These are phyloP conservation scores for Schizonepeta tenuifolia DNA, from an alignment of 257 asterid genomes.

Conservation along the genomic window DNA sequence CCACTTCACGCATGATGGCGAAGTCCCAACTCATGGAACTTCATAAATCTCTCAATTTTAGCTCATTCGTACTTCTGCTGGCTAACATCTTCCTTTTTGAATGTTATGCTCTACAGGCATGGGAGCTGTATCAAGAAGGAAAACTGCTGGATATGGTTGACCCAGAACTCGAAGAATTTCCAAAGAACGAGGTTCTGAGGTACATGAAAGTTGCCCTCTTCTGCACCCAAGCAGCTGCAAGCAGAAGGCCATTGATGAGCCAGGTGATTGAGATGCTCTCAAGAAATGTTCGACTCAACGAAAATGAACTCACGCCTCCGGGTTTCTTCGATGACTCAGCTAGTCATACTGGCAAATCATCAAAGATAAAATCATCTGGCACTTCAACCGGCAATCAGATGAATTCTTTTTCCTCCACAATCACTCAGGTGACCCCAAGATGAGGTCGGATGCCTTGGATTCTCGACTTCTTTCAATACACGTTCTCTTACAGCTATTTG, in stretches of 20 bases:
- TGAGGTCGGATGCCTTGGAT: conserved; percentile 36
- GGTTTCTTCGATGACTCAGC: conserved; percentile 69
- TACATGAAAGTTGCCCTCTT: conserved; percentile 84
- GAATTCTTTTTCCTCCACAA: conserved; percentile 54
- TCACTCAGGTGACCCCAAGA: conserved; percentile 74
- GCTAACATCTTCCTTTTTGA: neutral
- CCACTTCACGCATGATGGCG: neutral
- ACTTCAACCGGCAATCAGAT: conserved; percentile 54
- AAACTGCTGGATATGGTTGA: conserved; percentile 74
- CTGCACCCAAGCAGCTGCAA: conserved; percentile 83
- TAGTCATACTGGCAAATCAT: conserved; percentile 30
- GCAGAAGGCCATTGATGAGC: conserved; percentile 89
- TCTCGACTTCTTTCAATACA: neutral
- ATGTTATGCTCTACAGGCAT: conserved; percentile 50
- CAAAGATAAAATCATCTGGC: conserved; percentile 54
- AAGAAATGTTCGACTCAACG: conserved; percentile 67
- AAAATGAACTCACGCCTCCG: conserved; percentile 76
- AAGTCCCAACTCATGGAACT: neutral
- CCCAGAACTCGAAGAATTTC: conserved; percentile 62
- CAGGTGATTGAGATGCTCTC: conserved; percentile 86
- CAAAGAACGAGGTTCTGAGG: conserved; percentile 62
- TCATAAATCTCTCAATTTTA: neutral
- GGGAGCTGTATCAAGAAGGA: conserved; percentile 73
- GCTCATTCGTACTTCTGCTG: neutral
- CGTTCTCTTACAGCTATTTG: neutral